phyloP scores from a whole-genome alignment of 1,139 yeast species.

The Saccharomycopsis phalli region DNA sequence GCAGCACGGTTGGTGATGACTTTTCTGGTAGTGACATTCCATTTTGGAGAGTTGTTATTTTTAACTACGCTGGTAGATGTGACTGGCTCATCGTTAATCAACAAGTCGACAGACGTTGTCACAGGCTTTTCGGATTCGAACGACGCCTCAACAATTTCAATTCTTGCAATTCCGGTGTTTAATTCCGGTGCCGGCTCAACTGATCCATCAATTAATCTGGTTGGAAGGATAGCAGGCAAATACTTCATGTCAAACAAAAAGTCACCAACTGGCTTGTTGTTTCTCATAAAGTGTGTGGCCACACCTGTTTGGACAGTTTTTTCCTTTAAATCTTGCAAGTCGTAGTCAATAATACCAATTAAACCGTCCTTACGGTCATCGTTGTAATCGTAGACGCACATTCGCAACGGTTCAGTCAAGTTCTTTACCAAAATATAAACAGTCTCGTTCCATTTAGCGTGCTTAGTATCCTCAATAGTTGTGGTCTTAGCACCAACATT shows the following conservation, averaged over 20 bases:
- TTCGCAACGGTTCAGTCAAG: slow-evolving; percentile 69
- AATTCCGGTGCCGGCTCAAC: slow-evolving; percentile 82
- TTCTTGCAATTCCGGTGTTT: slow-evolving; percentile 80
- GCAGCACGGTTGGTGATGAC: slow-evolving; percentile 69
- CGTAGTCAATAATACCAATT: slow-evolving; percentile 71
- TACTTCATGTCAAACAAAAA: slow-evolving; percentile 61
- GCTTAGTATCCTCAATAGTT: slow-evolving; percentile 51
- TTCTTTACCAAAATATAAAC: slow-evolving; percentile 61
- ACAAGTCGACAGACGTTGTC: slow-evolving; percentile 64
- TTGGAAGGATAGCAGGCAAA: slow-evolving; percentile 74
- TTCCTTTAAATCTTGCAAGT: slow-evolving; percentile 57
- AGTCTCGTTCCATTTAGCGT: slow-evolving; percentile 82
- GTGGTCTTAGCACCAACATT: slow-evolving; percentile 58
- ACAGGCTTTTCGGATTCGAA: slow-evolving; percentile 35
- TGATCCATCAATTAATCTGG: slow-evolving; percentile 75
- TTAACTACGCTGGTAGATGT: slow-evolving; percentile 50
- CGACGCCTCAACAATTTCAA: slow-evolving; percentile 44
- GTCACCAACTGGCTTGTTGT: slow-evolving; percentile 74
- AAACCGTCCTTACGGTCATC: slow-evolving; percentile 72
- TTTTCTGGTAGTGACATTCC: slow-evolving; percentile 58
- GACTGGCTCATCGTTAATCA: slow-evolving; percentile 51
- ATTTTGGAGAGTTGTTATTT: slow-evolving; percentile 59
- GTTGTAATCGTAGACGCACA: slow-evolving; percentile 65
- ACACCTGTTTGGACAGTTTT: slow-evolving; percentile 45
- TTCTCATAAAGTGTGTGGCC: slow-evolving; percentile 55